A percentile compares a stretch with the other conserved stretches of the same genome.
phyloP scores from a whole-genome alignment of 1,139 yeast genomes.

The Debaryomyces udenii region DNA sequence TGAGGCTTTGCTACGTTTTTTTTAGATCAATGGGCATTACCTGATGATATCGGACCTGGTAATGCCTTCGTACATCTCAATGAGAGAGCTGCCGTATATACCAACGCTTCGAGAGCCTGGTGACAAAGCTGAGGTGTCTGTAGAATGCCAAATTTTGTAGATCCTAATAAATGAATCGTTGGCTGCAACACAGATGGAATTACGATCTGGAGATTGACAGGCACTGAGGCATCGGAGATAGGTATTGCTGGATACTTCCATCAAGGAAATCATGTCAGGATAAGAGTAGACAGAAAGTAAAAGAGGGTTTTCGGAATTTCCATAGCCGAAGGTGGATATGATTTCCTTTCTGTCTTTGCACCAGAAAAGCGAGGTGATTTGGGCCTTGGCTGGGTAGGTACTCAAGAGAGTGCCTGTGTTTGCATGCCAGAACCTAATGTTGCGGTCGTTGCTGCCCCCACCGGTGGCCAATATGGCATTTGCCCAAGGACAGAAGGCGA shows the following conservation, averaged over 20 bases:
- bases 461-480: constrained; percentile 45
- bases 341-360: constrained; percentile 62
- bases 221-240: constrained; percentile 67
- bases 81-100: constrained; percentile 58
- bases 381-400: constrained; percentile 62
- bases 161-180: constrained; percentile 78
- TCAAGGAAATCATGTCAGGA: constrained; percentile 57
- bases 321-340: constrained; percentile 81
- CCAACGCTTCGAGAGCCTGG: constrained; percentile 38
- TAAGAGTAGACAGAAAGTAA: constrained; percentile 62
- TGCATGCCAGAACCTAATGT: constrained; percentile 81
- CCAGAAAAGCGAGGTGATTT: constrained; percentile 82
- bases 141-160: constrained; percentile 64
- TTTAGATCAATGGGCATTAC: constrained; percentile 12
- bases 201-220: constrained; percentile 62
- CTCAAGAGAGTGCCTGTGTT: constrained; percentile 68
- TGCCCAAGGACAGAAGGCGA: constrained; percentile 52
- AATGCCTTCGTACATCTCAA: constrained; percentile 62
- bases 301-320: constrained; percentile 50
- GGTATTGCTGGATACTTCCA: constrained; percentile 54
- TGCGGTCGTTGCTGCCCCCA: constrained; percentile 47
- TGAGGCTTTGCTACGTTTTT: background rate
- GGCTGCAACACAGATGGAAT: constrained; percentile 68
- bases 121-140: constrained; percentile 23
- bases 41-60: constrained; percentile 23